phyloP scores from a whole-genome alignment of 768 basidiomycete genomes.

The Suillus spraguei region DNA sequence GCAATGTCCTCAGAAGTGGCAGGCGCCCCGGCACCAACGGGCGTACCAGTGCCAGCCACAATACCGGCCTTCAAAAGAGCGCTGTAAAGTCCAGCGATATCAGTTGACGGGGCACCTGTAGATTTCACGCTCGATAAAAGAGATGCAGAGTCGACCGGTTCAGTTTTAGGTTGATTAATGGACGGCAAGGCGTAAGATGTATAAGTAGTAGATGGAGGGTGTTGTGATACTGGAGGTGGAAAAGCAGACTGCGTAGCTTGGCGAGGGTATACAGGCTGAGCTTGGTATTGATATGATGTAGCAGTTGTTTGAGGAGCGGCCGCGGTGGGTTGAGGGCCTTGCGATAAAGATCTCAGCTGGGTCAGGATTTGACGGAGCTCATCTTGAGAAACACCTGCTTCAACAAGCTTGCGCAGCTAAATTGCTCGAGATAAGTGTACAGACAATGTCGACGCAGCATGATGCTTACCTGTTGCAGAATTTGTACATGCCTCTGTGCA shows the following conservation, averaged over 20 bases:
- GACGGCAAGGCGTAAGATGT: conserved; percentile 18
- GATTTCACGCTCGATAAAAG: conserved; percentile 31
- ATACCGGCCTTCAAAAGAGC: conserved; percentile 82
- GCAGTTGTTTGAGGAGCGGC: conserved; percentile 25
- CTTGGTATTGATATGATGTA: conserved; percentile 32
- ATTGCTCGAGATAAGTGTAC: conserved; percentile 14
- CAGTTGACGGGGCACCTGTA: conserved; percentile 29
- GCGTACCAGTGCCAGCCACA: conserved; percentile 56
- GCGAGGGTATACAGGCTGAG: conserved; percentile 31
- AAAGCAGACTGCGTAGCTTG: conserved; percentile 21
- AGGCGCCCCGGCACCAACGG: conserved; percentile 49
- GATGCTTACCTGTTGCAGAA: conserved; percentile 75
- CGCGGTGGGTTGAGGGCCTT: conserved; percentile 43
- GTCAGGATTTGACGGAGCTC: conserved; percentile 76
- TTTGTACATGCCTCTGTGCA: conserved; percentile 70
- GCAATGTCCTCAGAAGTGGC: conserved; percentile 32
- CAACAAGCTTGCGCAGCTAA: conserved; percentile 72
- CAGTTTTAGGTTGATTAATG: conserved; percentile 28
- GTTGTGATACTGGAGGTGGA: conserved; percentile 33
- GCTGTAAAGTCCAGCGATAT: conserved; percentile 62
- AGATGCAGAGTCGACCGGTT: conserved; percentile 32
- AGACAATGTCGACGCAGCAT: conserved; percentile 6
- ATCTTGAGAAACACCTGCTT: conserved; percentile 77
- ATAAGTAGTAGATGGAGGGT: conserved; percentile 35
- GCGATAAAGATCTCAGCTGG: conserved; percentile 67